Evolutionary conservation across 1,284 basidiomycete species (phyloP), one percentile per base, ranked within the genome.

Genomic region (Inonotus hispidus): DNA sequence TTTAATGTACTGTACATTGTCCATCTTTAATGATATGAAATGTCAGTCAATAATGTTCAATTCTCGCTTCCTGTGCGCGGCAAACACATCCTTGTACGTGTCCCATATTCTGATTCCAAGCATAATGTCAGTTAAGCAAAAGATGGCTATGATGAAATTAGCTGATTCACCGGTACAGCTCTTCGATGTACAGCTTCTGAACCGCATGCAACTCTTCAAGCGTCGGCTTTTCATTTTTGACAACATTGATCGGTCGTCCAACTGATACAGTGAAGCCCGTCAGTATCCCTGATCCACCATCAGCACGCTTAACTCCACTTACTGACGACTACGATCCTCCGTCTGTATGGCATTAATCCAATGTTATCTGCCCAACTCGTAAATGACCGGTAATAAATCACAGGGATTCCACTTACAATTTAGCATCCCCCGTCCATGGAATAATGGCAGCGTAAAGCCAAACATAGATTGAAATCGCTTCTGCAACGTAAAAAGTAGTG

Each of bases 361-460:
- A 94, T 76, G 68, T 93, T 95, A 75, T 96, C 91, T 93, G 64
- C 7, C 23, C 13, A 25, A 38, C 11, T 46, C 3, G 35, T 1
- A 54, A 59, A 29, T 53, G 11, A 23, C 38, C 21, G 47, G 32
- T 38, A 25, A 13, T 23, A 13, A 6, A 23, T 52, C 23, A 10
- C 4, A 11, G 47, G 29, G 16, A 11, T 29, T 4, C 14, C 6
- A 73, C 88, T 50, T 65, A 93, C 93, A 96, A 73, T 98, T 98
- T 68, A 97, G 81, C 55, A 98, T 74, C 3, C 93, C 93, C 65
- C 93, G 79, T 2, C 95, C 95, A 72, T 96, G 93, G 74, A 98
- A 96, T 46, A 96, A 73, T 23, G 96, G 96, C n/a, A 99, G 75
- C 0, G 96, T 99, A 71, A 98, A 99, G 0, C 96, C 97, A 69